phyloP scores from a whole-genome alignment of 2,329 filamentous ascomycete species.

The Pseudohalonectria lignicola region DNA sequence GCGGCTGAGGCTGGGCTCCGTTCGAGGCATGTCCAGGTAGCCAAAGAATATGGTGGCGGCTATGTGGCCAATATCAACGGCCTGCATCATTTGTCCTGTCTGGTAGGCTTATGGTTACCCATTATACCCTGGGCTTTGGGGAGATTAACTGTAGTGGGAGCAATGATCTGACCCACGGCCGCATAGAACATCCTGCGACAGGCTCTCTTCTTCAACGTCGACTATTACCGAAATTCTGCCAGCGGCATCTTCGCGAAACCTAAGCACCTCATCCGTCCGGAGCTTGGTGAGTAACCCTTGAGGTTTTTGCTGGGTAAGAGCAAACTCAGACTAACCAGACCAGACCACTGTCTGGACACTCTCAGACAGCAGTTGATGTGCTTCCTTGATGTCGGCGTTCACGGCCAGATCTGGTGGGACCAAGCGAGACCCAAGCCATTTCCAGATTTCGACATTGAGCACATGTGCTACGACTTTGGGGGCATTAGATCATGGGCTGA shows the following conservation, averaged over 20 bases:
- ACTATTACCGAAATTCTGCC: background rate
- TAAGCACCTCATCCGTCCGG: no score
- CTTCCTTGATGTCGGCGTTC: conserved; percentile 36
- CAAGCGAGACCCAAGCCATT: conserved; percentile 27
- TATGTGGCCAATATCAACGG: conserved; percentile 36
- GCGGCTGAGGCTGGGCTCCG: background rate
- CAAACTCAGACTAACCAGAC: conserved; percentile 9
- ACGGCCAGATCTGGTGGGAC: conserved; percentile 43
- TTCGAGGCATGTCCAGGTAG: conserved; percentile 39
- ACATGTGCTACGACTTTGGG: background rate
- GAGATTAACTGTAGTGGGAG: no score
- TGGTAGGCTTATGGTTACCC: no score
- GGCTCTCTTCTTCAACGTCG: background rate
- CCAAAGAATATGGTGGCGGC: conserved; percentile 37
- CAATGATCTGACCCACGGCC: no score
- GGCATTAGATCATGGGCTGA: background rate
- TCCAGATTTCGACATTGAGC: conserved; percentile 40
- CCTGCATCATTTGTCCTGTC: conserved; percentile 36
- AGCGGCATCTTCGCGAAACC: conserved; percentile 1
- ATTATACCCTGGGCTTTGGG: no score
- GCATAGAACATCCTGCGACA: background rate
- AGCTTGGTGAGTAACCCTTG: no score
- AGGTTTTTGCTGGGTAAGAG: no score
- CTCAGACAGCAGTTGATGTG: conserved; percentile 46
- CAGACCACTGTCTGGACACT: conserved; percentile 43